Evolutionary conservation across 1,284 basidiomycete genomes (phyloP).

Genomic region (Puccinia polysora): DNA sequence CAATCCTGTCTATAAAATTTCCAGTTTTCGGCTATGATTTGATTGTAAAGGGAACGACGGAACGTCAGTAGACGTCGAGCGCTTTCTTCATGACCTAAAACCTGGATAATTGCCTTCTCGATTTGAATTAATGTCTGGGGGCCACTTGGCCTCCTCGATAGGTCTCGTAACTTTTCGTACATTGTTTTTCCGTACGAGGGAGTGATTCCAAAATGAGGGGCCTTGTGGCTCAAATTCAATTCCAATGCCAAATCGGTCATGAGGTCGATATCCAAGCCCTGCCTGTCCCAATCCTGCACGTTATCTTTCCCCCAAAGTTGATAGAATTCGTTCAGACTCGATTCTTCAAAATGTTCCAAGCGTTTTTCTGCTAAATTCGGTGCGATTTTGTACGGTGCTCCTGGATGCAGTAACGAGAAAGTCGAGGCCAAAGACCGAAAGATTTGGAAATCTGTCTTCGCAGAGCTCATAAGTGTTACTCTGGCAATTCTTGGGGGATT

Average conservation of each 20-base stretch:
- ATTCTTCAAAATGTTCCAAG: not conserved
- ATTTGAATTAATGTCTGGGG: not conserved
- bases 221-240: not conserved
- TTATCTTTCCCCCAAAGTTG: conserved; percentile 2
- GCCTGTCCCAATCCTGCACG: not conserved
- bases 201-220: not conserved
- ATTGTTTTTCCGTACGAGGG: not conserved
- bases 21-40: not conserved
- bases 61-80: not conserved
- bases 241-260: conserved; percentile 1
- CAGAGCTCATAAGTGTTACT: no score
- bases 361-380: no score
- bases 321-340: not conserved
- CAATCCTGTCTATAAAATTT: not conserved
- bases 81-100: not conserved
- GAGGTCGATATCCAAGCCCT: not conserved
- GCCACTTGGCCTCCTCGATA: not conserved
- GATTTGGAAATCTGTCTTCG: no score
- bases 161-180: conserved; percentile 5
- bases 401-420: no score
- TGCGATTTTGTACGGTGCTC: no score
- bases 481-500: no score
- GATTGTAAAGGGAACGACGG: not conserved
- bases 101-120: not conserved
- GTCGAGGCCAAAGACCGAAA: no score